These are phyloP conservation scores for Sonneratia alba DNA, from an alignment of 345 rosid species.

Conservation along the genomic window DNA sequence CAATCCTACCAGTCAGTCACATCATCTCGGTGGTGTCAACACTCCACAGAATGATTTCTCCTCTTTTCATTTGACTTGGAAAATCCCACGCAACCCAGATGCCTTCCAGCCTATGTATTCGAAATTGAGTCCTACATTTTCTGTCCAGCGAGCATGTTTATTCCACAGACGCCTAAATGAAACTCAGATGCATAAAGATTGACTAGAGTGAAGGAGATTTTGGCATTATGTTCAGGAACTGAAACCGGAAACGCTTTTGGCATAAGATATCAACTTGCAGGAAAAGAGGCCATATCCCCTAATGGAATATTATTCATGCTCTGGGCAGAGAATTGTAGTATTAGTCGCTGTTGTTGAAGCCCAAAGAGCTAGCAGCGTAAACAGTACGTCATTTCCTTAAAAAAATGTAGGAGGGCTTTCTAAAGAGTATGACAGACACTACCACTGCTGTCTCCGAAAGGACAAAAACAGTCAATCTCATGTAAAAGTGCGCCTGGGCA, in stretches of 20 bases:
- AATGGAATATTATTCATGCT: neutral
- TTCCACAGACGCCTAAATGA: neutral
- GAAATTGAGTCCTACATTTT: neutral
- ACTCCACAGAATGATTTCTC: too few relatives aligned
- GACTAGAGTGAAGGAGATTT: neutral
- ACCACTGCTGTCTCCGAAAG: slow-evolving; percentile 3
- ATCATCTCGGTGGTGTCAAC: neutral
- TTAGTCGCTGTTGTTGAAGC: neutral
- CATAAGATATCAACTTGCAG: neutral
- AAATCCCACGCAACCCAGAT: neutral
- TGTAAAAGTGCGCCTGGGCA: neutral
- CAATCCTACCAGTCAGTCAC: neutral
- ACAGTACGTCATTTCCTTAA: neutral
- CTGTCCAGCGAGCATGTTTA: neutral
- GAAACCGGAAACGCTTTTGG: neutral
- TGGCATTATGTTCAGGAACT: neutral
- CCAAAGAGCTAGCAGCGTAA: neutral
- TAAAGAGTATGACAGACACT: slow-evolving; percentile 5
- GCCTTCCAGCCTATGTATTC: neutral
- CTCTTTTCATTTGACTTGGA: neutral
- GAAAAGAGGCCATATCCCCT: neutral
- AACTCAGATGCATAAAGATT: neutral
- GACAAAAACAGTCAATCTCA: slow-evolving; percentile 7
- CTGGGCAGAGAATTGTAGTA: neutral
- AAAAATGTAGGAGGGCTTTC: slow-evolving; percentile 7